These are phyloP conservation scores for Phytopythium boreale DNA, from an alignment of 352 stramenopile species.

Conservation along the genomic window DNA sequence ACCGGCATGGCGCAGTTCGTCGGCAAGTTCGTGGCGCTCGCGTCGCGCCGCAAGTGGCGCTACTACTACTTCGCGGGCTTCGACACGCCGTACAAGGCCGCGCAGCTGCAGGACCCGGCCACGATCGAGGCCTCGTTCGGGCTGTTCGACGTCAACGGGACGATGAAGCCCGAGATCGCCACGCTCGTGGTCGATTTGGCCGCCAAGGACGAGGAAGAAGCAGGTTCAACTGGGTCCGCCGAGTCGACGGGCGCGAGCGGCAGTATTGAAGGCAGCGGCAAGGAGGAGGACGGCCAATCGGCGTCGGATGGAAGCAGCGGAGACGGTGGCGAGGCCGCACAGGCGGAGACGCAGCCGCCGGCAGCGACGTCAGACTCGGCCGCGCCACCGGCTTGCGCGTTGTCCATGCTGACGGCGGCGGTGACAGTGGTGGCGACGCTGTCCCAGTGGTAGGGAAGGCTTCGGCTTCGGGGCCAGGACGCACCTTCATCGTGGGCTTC, in stretches of 20 bases:
- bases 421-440: background rate
- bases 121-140: slow-evolving; percentile 62
- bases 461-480: too few relatives aligned
- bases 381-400: background rate
- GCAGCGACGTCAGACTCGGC: background rate
- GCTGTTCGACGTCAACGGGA: slow-evolving; percentile 41
- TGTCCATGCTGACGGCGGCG: background rate
- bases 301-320: background rate
- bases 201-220: background rate
- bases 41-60: slow-evolving; percentile 25
- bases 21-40: slow-evolving; percentile 51
- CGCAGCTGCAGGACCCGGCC: slow-evolving; percentile 25
- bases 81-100: slow-evolving; percentile 58
- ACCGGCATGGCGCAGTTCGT: slow-evolving; percentile 54
- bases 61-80: slow-evolving; percentile 77
- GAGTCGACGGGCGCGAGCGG: background rate
- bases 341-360: background rate
- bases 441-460: background rate
- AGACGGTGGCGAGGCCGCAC: background rate
- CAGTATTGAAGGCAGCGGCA: background rate
- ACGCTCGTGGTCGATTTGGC: slow-evolving; percentile 14
- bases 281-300: background rate
- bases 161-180: slow-evolving; percentile 44
- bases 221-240: background rate
- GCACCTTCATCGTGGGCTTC: too few relatives aligned